Conservation (phyloP, 192 early-diverging fungal genomes). For the Coemansia sp. region DNA sequence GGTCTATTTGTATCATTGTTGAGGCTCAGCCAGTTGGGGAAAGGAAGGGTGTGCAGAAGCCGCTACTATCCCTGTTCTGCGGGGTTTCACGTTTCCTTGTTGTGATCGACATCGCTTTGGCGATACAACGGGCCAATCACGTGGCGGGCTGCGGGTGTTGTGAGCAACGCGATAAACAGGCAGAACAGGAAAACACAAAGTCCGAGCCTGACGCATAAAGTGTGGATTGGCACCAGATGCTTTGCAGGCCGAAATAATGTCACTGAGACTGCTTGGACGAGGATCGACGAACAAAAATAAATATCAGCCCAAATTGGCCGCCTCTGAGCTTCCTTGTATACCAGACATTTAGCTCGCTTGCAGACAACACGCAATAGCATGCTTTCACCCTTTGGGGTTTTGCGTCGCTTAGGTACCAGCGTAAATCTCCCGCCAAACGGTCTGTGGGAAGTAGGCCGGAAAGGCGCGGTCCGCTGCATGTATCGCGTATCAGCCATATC, state of each 20-base stretch:
- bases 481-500: not conserved
- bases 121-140: conserved; percentile 14
- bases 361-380: not conserved
- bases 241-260: not conserved
- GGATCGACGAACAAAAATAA: not conserved
- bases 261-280: not conserved
- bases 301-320: not conserved
- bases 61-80: not conserved
- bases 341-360: not conserved
- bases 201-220: conserved; percentile 1
- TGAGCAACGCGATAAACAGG: not conserved
- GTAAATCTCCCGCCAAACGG: not conserved
- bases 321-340: not conserved
- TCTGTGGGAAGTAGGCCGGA: not conserved
- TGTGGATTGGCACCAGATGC: not conserved
- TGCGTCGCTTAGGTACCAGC: not conserved
- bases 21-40: not conserved
- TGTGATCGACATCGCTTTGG: conserved; percentile 5
- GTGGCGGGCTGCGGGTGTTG: conserved; percentile 17
- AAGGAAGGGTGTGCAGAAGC: not conserved
- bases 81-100: conserved; percentile 7
- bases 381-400: not conserved
- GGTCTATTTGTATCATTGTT: not conserved
- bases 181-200: conserved; percentile 1
- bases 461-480: conserved; percentile 3